phyloP scores from a whole-genome alignment of 1,284 basidiomycete species.

The Prillingera fragicola region DNA sequence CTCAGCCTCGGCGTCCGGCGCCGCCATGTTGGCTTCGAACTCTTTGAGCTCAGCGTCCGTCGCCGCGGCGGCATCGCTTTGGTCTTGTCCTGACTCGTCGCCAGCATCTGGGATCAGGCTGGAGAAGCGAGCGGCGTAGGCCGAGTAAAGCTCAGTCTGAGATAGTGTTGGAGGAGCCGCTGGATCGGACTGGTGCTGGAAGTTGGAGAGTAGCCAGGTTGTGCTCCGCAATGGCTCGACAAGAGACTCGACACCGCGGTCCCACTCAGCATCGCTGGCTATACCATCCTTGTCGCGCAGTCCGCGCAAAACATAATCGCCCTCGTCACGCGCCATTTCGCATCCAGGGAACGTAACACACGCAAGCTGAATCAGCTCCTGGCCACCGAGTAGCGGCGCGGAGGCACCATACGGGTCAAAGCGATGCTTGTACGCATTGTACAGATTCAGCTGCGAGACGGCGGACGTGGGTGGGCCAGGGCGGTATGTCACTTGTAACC shows the following conservation, averaged over 20 bases:
- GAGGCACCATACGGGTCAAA: slow-evolving; percentile 37
- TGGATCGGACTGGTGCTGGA: slow-evolving; percentile 27
- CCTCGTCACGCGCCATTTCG: slow-evolving; percentile 40
- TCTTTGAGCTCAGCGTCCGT: slow-evolving; percentile 14
- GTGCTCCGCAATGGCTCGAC: slow-evolving; percentile 39
- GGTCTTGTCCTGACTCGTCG: not conserved
- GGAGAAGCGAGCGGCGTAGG: slow-evolving; percentile 40
- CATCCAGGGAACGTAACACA: slow-evolving; percentile 43
- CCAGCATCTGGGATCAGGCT: slow-evolving; percentile 10
- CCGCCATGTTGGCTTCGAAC: slow-evolving; percentile 15
- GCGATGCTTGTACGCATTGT: slow-evolving; percentile 38
- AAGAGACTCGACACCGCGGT: slow-evolving; percentile 30
- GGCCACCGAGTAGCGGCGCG: slow-evolving; percentile 36
- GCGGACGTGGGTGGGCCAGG: slow-evolving; percentile 18
- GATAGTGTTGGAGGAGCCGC: slow-evolving; percentile 19
- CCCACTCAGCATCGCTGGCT: slow-evolving; percentile 22
- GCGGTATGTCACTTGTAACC: slow-evolving; percentile 41
- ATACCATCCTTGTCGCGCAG: slow-evolving; percentile 28
- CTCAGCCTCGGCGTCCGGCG: not conserved
- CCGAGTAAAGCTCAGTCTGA: slow-evolving; percentile 42
- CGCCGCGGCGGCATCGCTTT: not conserved
- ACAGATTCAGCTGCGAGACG: slow-evolving; percentile 38
- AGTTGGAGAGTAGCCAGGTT: slow-evolving; percentile 39
- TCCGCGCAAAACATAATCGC: slow-evolving; percentile 39
- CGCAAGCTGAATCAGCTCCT: slow-evolving; percentile 43